Conservation (phyloP, 169 alveolate species). For the Neospora caninum region DNA sequence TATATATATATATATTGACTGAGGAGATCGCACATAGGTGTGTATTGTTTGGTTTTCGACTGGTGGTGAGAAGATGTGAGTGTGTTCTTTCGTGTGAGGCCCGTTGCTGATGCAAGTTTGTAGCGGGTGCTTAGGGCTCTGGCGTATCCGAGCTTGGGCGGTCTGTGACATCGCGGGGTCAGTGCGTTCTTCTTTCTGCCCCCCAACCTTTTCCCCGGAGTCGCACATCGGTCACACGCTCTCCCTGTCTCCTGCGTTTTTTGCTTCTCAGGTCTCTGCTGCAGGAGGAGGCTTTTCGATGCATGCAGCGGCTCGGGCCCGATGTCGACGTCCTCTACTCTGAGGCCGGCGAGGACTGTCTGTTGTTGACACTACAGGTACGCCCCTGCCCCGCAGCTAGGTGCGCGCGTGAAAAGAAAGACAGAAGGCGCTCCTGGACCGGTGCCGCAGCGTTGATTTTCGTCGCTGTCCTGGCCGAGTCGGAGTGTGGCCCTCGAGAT, state of each 20-base stretch:
- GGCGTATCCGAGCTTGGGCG: too few species aligned
- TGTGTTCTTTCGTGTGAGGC: neutral
- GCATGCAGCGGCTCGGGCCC: slow-evolving; percentile 31
- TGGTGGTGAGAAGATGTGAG: neutral
- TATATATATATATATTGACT: neutral
- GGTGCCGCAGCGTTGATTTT: neutral
- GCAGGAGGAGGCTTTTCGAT: slow-evolving; percentile 62
- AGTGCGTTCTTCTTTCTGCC: too few species aligned
- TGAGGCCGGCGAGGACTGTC: slow-evolving; percentile 47
- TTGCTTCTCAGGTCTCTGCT: slow-evolving; percentile 44
- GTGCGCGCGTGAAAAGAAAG: neutral
- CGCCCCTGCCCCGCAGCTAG: neutral
- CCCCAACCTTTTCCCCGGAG: too few species aligned
- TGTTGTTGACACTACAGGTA: slow-evolving; percentile 51
- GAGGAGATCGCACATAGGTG: too few species aligned
- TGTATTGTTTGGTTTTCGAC: neutral
- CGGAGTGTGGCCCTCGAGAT: neutral
- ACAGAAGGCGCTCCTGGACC: neutral
- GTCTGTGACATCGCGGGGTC: too few species aligned
- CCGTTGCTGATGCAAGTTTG: too few species aligned
- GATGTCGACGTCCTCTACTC: neutral
- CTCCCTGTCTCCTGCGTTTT: neutral
- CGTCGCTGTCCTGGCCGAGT: neutral
- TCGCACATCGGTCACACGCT: too few species aligned
- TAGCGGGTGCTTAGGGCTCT: too few species aligned